Evolutionary conservation across 1,284 basidiomycete species (phyloP), one percentile per base, ranked within the genome.

Genomic region (Cutaneotrichosporon mucoides): DNA sequence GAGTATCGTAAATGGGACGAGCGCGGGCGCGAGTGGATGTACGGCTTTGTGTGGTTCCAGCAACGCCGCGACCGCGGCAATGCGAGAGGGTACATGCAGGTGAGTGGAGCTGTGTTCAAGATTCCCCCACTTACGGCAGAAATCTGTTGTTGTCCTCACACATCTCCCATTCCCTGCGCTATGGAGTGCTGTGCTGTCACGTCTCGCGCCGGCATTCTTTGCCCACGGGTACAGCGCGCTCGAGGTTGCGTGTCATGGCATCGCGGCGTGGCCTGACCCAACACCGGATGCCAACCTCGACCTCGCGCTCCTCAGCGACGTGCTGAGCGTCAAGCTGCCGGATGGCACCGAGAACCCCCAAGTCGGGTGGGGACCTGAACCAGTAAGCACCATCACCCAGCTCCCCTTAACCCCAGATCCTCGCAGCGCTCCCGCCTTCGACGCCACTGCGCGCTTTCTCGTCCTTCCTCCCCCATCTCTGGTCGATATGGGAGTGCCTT

Each of bases 401-500:
- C 13, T 6, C 24, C 10, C 12, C 10, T 24, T 40, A 9, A 42
- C 53, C 10, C 7, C 70, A 92, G 88, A 84, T 94, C 43, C 81
- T 95, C 4, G 91, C 90, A 0, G 88, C 89, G 0, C 81, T 88
- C 4, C 83, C 89, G 1, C 82, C 87, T 0, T 84, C 88, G 6
- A 73, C 89, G 0, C 87, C 89, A 1, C 72, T 96, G 13, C 78
- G 83, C 16, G 82, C 90, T 0, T 88, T 95, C 64, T 86, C 88
- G 68, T 83, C 87, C 1, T 86, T 87, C 54, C 73, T 95, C 13
- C 79, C 87, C 0, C 85, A 92, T 55, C 73, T 95, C n/a, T 93
- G 92, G 89, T 88, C 91, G 2, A 83, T 96, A 56, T 96, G 93
- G 92, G 92, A 96, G 76, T 92, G 92, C 60, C 79, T 95, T 1